Conservation (phyloP, 2,329 filamentous ascomycete genomes). For the Fusarium sp. region DNA sequence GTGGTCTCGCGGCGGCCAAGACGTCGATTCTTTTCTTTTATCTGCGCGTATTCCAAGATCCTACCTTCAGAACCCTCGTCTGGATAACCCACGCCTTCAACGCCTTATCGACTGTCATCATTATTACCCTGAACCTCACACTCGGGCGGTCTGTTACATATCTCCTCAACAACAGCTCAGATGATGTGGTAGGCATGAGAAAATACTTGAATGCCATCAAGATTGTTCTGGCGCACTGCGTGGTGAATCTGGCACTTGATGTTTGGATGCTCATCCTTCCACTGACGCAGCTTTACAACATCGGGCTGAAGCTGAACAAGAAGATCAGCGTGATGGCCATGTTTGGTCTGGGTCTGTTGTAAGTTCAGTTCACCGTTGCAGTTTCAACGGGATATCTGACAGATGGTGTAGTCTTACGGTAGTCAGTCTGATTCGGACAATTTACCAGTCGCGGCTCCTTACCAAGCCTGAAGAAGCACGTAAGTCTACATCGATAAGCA, state of each 20-base stretch:
- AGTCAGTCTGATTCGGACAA: fast-evolving
- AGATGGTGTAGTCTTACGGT: not conserved
- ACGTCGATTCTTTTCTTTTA: conserved; percentile 8
- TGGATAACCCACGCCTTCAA: not conserved
- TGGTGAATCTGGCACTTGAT: not conserved
- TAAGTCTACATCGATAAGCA: no score
- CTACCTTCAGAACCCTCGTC: not conserved
- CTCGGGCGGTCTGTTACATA: not conserved
- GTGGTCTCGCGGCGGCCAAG: not conserved
- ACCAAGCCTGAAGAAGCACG: fast-evolving
- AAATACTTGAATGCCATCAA: fast-evolving
- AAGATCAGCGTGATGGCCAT: conserved; percentile 1
- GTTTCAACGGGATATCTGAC: not conserved
- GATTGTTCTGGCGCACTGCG: not conserved
- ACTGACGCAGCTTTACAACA: conserved; percentile 9
- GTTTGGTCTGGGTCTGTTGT: conserved; percentile 16
- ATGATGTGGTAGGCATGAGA: not conserved
- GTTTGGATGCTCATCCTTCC: conserved; percentile 23
- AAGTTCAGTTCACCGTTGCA: no score
- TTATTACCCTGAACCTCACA: no score
- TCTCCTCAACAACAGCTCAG: not conserved
- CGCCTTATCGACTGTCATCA: fast-evolving
- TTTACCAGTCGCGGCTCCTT: fast-evolving
- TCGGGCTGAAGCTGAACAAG: not conserved
- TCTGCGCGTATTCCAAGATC: not conserved